Conservation (phyloP, 2,329 filamentous ascomycete genomes). For the Trichoderma semiorbis region DNA sequence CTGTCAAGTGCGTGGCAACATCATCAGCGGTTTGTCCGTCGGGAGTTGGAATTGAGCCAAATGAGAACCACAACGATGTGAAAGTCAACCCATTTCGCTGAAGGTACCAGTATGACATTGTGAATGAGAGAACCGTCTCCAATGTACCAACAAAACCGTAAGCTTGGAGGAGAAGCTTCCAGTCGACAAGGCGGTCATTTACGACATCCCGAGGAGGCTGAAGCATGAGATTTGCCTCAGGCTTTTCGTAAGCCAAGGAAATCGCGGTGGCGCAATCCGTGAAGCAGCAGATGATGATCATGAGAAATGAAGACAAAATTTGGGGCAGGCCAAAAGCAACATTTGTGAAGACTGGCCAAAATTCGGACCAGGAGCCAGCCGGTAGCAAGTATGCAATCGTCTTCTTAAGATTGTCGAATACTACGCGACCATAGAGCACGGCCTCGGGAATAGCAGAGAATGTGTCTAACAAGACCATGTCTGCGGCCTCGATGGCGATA, state of each 20-base stretch:
- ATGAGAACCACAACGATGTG: neutral
- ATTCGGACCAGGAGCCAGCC: neutral
- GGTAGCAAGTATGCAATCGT: neutral
- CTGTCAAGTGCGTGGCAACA: neutral
- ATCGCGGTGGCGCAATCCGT: neutral
- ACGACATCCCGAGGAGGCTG: neutral
- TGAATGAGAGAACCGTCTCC: neutral
- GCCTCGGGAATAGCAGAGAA: neutral
- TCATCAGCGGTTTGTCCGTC: neutral
- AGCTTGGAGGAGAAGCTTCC: neutral
- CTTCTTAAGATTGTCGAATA: neutral
- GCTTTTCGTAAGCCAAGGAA: neutral
- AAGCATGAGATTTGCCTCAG: neutral
- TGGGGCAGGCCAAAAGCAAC: neutral
- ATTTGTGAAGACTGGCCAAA: neutral
- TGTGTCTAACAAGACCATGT: neutral
- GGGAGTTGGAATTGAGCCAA: neutral
- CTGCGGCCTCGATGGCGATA: neutral
- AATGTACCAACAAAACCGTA: neutral
- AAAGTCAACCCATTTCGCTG: neutral
- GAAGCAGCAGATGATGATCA: neutral
- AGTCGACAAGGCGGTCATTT: neutral
- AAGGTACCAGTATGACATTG: neutral
- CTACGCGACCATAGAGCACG: neutral
- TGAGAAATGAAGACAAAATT: neutral